Percentiles rank a stretch among this genome's conserved stretches.
Conservation (phyloP, 352 stramenopile species). For the Globisporangium lucens region DNA sequence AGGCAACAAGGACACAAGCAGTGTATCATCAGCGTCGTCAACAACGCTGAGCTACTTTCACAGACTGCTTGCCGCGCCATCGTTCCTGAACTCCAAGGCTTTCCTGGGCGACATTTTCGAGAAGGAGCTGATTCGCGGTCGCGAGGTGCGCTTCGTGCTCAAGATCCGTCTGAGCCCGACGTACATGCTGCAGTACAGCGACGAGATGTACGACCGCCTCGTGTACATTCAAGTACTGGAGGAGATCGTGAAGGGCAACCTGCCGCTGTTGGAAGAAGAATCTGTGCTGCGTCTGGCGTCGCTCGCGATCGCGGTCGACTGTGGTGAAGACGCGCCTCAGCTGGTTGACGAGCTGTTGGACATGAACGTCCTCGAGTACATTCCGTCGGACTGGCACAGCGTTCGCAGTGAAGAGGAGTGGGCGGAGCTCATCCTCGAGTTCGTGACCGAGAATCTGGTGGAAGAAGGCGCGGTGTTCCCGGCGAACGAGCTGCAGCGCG, state of each 20-base stretch:
- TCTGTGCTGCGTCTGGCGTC: conserved; percentile 73
- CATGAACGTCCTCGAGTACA: conserved; percentile 81
- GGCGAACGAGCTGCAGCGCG: conserved; percentile 61
- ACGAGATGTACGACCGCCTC: conserved; percentile 81
- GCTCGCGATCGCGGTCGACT: conserved; percentile 81
- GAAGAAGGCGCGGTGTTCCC: conserved; percentile 36
- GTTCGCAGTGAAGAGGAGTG: conserved; percentile 77
- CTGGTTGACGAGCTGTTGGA: conserved; percentile 60
- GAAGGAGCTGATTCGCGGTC: conserved; percentile 83
- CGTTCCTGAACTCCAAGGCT: conserved; percentile 78
- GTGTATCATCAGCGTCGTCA: conserved; percentile 26
- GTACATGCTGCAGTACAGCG: conserved; percentile 78
- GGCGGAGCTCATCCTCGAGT: conserved; percentile 68
- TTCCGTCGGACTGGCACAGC: conserved; percentile 73
- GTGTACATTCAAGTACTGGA: conserved; percentile 91
- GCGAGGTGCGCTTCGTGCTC: conserved; percentile 90
- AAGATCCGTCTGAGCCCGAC: conserved; percentile 90
- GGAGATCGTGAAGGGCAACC: conserved; percentile 88
- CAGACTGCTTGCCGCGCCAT: conserved; percentile 70
- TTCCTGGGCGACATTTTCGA: conserved; percentile 92
- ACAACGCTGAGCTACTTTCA: conserved; percentile 64
- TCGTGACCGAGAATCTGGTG: conserved; percentile 48
- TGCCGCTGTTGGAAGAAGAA: conserved; percentile 79
- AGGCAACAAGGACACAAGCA: conserved; percentile 10
- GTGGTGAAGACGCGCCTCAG: conserved; percentile 48